Base-by-base conservation (phyloP, 179 eudicot species). In the Dionaea muscipula region DNA sequence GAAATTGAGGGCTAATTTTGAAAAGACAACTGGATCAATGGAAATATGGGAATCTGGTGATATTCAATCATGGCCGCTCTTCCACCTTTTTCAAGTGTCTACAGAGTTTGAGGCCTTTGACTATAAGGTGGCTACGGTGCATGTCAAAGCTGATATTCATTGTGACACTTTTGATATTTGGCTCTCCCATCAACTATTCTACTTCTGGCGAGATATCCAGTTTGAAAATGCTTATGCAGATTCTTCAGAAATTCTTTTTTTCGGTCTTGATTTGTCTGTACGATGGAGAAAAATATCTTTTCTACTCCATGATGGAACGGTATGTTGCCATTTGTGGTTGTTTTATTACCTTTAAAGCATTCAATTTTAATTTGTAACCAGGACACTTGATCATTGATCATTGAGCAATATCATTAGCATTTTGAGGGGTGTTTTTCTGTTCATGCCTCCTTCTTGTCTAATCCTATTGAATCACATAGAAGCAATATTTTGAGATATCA, bases 241-340 rank as follows among this genome's bases (percentile, higher is more conserved):
- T 64, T 40, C 80, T 24, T 56, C 74, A 26, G 75, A 71, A 13
- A 53, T 62, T 43, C 49, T 60, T 25, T 56, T 66, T 53, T 60
- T 60, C 27, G 51, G 44, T 64, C 17, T 74, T 51, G 78, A 82
- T 62, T 55, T 93, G 26, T 67, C 63, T 21, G 24, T 83, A 51
- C 75, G 78, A 46, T 61, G 83, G 8, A 69, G 75, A 62, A 93
- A 80, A 68, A 61, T 74, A 28, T 88, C 99, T 27, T 58, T 93
- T 58, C 71, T 88, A 58, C 68, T 88, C 52, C 82, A 79, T 3
- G 99, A 93, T 71, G 88, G 86, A 76, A 81, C 86, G 99, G 99
- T 93, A 76, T 53, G 71, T 55, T 48, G 17, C 56, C 25, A 26
- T 50, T 54, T 39, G 55, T 47, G 17, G 25, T 23, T n/a, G n/a